These are phyloP conservation scores for Mucor plumbeus DNA, from an alignment of 371 early-diverging fungal species.

Conservation along the genomic window DNA sequence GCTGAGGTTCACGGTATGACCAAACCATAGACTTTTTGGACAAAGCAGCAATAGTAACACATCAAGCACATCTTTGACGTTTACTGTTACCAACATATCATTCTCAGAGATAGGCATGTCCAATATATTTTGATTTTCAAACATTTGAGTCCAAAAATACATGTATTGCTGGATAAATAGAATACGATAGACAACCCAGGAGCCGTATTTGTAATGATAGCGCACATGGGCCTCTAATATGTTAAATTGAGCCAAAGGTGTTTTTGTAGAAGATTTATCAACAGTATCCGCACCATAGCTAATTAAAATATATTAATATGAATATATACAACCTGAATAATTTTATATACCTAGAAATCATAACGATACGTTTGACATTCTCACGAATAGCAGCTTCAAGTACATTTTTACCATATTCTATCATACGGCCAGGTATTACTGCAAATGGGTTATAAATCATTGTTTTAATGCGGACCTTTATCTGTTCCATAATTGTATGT, in stretches of 20 bases:
- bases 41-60: constrained; percentile 13
- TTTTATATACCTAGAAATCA: constrained; percentile 20
- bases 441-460: constrained; percentile 17
- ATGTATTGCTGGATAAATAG: constrained; percentile 32
- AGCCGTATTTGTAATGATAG: constrained; percentile 5
- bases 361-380: constrained; percentile 15
- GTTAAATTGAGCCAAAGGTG: constrained; percentile 1
- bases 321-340: no score
- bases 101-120: constrained; percentile 19
- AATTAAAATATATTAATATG: background rate
- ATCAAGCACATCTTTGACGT: constrained; percentile 25
- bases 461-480: constrained; percentile 13
- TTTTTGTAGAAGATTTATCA: background rate
- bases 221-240: constrained; percentile 13
- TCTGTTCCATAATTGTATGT: constrained; percentile 10
- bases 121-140: constrained; percentile 23
- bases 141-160: constrained; percentile 31
- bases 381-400: constrained; percentile 16
- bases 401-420: constrained; percentile 2
- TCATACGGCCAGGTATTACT: background rate
- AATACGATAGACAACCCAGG: constrained; percentile 19
- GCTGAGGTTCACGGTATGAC: background rate
- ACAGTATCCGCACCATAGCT: constrained; percentile 1
- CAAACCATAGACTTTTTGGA: constrained; percentile 14
- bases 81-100: constrained; percentile 21